Evolutionary conservation across 108 stramenopile species (phyloP), one percentile per base, ranked within the genome.

Genomic region (Halocafeteria seosinensis): DNA sequence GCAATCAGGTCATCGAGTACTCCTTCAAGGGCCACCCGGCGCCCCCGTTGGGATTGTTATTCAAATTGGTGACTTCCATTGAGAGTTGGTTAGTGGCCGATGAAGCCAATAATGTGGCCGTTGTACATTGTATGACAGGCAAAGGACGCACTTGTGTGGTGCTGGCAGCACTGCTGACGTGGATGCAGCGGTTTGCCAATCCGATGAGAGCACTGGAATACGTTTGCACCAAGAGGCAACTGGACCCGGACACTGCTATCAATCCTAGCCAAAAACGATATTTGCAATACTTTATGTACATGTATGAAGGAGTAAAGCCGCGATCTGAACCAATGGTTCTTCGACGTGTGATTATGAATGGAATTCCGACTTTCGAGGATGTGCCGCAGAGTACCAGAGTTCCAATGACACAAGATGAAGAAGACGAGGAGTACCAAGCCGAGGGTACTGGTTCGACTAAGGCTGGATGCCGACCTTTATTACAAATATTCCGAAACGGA

Each of bases 261-360:
- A 91, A 94, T 66, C 95, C 92, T 8, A 85, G 84, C 59, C 95
- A 94, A 73, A 77, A 88, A 13, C 78, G 95, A 21, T 94, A 97
- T 74, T 76, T 82, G 0, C 72, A 74, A 8, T 92, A 92, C 73
- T 92, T 94, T 72, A 73, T 82, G 17, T 90, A 90, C 61, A 85
- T 92, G 81, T 61, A 89, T 70, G 83, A 86, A 50, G 85, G 83
- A 67, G 83, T 84, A 59, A 65, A 81, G 24, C 85, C 85, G 12
- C 76, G 76, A 27, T 81, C 84, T 37, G 87, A 89, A 34, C 89
- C 92, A 6, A 68, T 94, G 31, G 63, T 90, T 62, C 74, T 97
- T 33, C 83, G 88, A 37, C 71, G 91, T 9, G 79, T 91, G 58
- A 89, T 90, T 68, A 85, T 94, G 84, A 88, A 87, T 67, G 80